Evolutionary conservation across 306 rosid genomes (phyloP), one percentile per base, ranked within the genome.

Genomic region (Cucumis melo): DNA sequence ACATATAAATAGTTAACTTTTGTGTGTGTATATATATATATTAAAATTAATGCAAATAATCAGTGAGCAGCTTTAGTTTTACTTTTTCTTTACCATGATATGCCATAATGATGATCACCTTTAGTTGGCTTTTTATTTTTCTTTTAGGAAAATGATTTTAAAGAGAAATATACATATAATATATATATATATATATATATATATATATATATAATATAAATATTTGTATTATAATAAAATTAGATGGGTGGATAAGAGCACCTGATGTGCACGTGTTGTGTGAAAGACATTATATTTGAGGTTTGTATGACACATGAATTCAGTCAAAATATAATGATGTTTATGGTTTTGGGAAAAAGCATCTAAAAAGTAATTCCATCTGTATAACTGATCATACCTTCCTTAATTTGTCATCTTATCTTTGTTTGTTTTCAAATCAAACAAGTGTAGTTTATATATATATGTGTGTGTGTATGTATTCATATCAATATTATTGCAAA

Each of bases 231-330:
- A 23, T 70, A 15, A 46, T 44, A 46, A 64, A 17, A n/a, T n/a
- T n/a, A 23, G 62, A 23, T 32, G 12, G 39, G 36, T 70, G 75
- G 75, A 70, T 70, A 70, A 70, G 75, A 32, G 57, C 75, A 70
- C 75, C 75, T 70, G 75, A 70, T 70, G 75, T 70, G 75, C 75
- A 70, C 75, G 75, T 70, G 75, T 70, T 70, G 75, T 23, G n/a
- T 27, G 29, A 27, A 66, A 46, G 39, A 10, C 57, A 23, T 27
- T 27, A 27, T 27, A 27, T 20, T 67, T 67, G 54, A 67, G 55
- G 27, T 67, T 66, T 21, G 56, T 13, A 5, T 42, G 39, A 39
- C 75, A 70, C 75, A 46, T 70, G 75, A 38, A 70, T 46, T 70
- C 38, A 70, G 75, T 46, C 75, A 70, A 70, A 70, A 70, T 13